Evolutionary conservation across 257 asterid genomes (phyloP).

Genomic region (Oldenlandia corymbosa): DNA sequence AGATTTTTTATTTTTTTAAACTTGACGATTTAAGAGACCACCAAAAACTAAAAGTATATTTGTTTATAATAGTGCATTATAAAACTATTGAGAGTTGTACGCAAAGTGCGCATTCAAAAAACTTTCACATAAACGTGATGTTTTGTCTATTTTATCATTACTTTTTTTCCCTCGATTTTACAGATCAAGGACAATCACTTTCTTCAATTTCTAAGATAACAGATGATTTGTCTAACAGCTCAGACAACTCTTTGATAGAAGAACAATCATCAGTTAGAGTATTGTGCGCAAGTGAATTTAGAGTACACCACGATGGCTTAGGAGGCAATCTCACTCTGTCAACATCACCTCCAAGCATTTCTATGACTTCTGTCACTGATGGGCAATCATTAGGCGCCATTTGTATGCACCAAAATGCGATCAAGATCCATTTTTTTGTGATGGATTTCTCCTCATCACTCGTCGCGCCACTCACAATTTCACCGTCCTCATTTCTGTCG

Average conservation of each 20-base stretch:
- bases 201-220: not conserved
- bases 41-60: too few relatives aligned
- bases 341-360: not conserved
- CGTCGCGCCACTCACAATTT: not conserved
- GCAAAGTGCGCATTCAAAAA: too few relatives aligned
- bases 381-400: not conserved
- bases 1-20: too few relatives aligned
- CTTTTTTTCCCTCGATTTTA: too few relatives aligned
- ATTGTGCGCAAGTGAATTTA: not conserved
- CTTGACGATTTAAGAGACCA: too few relatives aligned
- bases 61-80: too few relatives aligned
- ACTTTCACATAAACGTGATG: too few relatives aligned
- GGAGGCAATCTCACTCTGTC: not conserved
- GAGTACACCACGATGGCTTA: constrained; percentile 9
- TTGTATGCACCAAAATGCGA: constrained; percentile 4
- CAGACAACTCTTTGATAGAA: not conserved
- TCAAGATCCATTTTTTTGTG: not conserved
- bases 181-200: too few relatives aligned
- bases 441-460: constrained; percentile 7
- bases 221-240: not conserved
- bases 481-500: not conserved
- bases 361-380: not conserved
- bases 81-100: too few relatives aligned
- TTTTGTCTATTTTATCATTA: too few relatives aligned
- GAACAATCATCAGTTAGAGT: too few relatives aligned